phyloP scores from a whole-genome alignment of 768 basidiomycete species.

The Pulveroboletus sp. region DNA sequence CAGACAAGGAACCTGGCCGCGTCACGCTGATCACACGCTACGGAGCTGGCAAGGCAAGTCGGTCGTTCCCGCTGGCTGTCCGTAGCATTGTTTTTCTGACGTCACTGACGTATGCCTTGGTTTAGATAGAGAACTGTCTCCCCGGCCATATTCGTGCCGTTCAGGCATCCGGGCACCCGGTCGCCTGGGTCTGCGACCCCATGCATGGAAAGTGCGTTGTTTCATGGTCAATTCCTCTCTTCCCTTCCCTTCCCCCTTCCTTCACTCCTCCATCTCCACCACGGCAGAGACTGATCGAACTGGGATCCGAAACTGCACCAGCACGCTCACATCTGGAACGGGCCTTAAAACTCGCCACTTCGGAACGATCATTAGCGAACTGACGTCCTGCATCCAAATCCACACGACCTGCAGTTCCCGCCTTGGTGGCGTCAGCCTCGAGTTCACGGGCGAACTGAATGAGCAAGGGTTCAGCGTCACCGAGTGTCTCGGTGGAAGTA shows the following conservation, averaged over 20 bases:
- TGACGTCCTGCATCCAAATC: constrained; percentile 76
- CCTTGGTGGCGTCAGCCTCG: constrained; percentile 80
- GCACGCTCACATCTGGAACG: constrained; percentile 74
- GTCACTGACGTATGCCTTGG: not conserved
- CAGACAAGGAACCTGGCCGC: constrained; percentile 72
- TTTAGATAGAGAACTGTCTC: constrained; percentile 68
- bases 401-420: constrained; percentile 71
- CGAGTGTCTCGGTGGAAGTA: constrained; percentile 94
- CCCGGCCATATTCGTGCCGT: constrained; percentile 80
- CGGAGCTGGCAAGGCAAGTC: constrained; percentile 73
- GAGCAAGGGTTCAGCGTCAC: constrained; percentile 93
- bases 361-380: constrained; percentile 81
- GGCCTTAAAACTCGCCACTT: constrained; percentile 92
- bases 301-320: constrained; percentile 23
- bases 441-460: constrained; percentile 88
- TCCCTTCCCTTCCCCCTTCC: not conserved
- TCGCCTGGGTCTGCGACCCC: constrained; percentile 93
- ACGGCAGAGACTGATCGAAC: not conserved
- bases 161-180: constrained; percentile 74
- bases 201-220: constrained; percentile 94
- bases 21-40: constrained; percentile 93
- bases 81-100: not conserved
- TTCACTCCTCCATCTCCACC: not conserved
- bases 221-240: not conserved
- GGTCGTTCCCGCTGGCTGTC: not conserved